Conservation (phyloP, 148 eudicot species). For the Persicaria tinctoria region DNA sequence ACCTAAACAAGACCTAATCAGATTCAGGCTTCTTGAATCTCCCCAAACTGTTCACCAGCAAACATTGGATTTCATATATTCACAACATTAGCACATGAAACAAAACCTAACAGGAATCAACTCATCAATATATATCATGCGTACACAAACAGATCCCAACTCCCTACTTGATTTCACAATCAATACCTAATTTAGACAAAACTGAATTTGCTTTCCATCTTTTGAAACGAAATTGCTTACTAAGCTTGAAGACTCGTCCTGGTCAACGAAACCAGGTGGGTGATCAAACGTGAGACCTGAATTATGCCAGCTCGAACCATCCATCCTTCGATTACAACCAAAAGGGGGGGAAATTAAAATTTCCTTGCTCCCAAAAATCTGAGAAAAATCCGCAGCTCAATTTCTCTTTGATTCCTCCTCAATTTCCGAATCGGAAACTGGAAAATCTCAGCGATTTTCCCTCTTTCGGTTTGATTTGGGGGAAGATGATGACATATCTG, state of each 20-base stretch:
- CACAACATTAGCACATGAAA: background rate
- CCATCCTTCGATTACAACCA: background rate
- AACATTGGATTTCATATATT: background rate
- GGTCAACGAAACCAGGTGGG: constrained; percentile 14
- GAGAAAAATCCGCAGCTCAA: background rate
- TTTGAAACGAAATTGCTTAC: constrained; percentile 7
- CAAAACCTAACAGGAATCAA: background rate
- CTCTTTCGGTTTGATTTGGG: too few relatives aligned
- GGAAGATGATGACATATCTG: too few relatives aligned
- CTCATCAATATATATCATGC: background rate
- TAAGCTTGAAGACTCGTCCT: constrained; percentile 24
- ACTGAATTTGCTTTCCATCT: background rate
- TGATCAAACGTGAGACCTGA: constrained; percentile 24
- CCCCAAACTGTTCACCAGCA: background rate
- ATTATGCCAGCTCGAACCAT: constrained; percentile 19
- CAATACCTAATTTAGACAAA: background rate
- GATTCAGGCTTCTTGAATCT: background rate
- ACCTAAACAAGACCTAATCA: constrained; percentile 7
- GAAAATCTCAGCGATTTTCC: background rate
- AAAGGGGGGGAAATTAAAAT: background rate
- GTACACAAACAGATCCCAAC: background rate
- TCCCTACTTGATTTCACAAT: background rate
- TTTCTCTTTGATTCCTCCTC: background rate
- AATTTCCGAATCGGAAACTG: background rate
- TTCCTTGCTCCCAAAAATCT: background rate